Base-by-base conservation (phyloP, 2,329 filamentous ascomycete genomes). In the Bipolaris oryzae region DNA sequence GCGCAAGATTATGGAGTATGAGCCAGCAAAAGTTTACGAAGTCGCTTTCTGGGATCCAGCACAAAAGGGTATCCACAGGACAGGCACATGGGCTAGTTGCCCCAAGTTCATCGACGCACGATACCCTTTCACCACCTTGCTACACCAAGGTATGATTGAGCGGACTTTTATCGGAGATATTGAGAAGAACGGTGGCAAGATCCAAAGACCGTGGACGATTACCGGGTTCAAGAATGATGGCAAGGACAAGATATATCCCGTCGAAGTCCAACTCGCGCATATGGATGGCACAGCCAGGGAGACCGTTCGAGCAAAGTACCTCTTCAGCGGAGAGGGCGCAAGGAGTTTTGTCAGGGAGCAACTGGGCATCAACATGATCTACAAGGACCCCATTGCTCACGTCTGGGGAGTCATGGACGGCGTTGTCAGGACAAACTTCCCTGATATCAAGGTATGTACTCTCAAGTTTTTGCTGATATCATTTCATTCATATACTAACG, bases 1-100 rank as follows among this genome's bases (percentile, higher is more conserved):
- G 79, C 86, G 90, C 42, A 86, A 87, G 53, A 90, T 96, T 71
- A 96, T 96, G 92, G 89, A 87, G 18, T 84, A 94, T 71, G 86
- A 92, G 62, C 93, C 93, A 6, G 92, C 92, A 1, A 91, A 91
- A 69, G 91, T 97, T 23, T 96, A 85, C 71, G 85, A 88, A 67
- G 86, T 88, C 31, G 84, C 86, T 5, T 88, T 88, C 71, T 88
- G 86, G 86, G 85, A 88, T 67, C 85, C 86, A 16, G 71, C 73
- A 50, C 70, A 78, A 1, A 79, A 82, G 58, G 85, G 69, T 11
- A 88, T 88, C 41, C 77, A 81, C 58, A 75, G 85, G 54, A 88
- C 85, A 1, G 85, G 85, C 21, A 88, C 82, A 41, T 96, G 92
- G 92, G 89, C 92, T 5, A 93, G 89, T 72, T 97, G 93, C 77